Conservation (phyloP, 176 grass and related monocot species). For the Tuctoria greenei region DNA sequence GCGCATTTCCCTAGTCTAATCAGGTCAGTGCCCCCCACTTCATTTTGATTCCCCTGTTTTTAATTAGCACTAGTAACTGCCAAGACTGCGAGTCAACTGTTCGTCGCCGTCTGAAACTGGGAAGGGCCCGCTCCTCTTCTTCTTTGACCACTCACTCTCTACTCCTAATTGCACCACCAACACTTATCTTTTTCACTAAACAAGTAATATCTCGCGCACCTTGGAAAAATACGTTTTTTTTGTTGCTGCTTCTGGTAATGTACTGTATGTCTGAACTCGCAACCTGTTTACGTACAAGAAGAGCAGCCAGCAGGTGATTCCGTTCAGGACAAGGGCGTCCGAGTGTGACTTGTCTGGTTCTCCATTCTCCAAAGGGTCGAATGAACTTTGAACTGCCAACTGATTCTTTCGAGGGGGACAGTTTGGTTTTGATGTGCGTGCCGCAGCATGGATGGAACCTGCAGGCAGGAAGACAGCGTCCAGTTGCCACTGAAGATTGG, state of each 20-base stretch:
- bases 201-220: neutral
- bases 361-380: neutral
- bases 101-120: neutral
- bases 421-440: neutral
- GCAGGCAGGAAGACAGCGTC: neutral
- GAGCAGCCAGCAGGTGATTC: neutral
- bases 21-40: neutral
- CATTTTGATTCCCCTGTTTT: neutral
- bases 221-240: neutral
- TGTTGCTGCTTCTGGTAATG: neutral
- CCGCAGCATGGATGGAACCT: neutral
- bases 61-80: neutral
- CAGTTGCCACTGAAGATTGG: neutral
- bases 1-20: neutral
- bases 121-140: neutral
- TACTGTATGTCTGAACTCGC: neutral
- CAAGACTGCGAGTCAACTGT: slow-evolving; percentile 1
- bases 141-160: slow-evolving; percentile 11
- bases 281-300: neutral
- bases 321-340: neutral
- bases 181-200: slow-evolving; percentile 7
- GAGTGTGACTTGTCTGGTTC: slow-evolving; percentile 16
- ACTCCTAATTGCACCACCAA: neutral
- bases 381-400: neutral
- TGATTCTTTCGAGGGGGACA: too few relatives aligned